Percentiles rank a stretch among this genome's conserved stretches.
phyloP scores from a whole-genome alignment of 768 basidiomycete species.

The Russula olivacea region DNA sequence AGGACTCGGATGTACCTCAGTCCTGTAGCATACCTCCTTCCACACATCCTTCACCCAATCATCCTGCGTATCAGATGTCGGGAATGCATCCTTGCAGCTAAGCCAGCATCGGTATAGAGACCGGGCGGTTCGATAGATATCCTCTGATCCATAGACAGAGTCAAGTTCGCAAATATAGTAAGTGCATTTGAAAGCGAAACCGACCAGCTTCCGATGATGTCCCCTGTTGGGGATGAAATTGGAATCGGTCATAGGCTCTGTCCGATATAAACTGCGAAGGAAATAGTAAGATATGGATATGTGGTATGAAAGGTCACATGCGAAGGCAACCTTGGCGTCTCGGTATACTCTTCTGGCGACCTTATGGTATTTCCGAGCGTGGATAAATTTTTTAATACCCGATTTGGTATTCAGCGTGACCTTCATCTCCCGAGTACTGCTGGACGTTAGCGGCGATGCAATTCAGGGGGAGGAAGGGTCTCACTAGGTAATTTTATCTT shows the following conservation, averaged over 20 bases:
- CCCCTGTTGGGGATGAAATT: not conserved
- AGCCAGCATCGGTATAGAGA: not conserved
- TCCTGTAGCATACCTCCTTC: not conserved
- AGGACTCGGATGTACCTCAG: not conserved
- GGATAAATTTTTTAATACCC: not conserved
- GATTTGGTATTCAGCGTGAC: not conserved
- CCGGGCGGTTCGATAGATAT: not conserved
- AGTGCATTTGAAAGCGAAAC: not conserved
- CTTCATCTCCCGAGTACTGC: not conserved
- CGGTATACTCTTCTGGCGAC: not conserved
- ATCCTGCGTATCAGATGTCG: not conserved
- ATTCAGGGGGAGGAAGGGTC: not conserved
- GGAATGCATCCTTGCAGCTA: conserved; percentile 13
- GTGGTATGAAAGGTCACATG: not conserved
- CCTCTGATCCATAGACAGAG: not conserved
- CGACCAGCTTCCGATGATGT: not conserved
- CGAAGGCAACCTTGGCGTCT: not conserved
- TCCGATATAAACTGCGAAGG: not conserved
- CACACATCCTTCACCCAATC: not conserved
- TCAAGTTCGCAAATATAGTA: not conserved
- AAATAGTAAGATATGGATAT: not conserved
- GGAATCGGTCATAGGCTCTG: not conserved
- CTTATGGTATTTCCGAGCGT: not conserved
- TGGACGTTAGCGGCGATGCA: not conserved
- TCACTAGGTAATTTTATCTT: not conserved